Percentiles rank a stretch among this genome's conserved stretches.
Conservation (phyloP, 352 stramenopile genomes). For the Phytophthora pini region DNA sequence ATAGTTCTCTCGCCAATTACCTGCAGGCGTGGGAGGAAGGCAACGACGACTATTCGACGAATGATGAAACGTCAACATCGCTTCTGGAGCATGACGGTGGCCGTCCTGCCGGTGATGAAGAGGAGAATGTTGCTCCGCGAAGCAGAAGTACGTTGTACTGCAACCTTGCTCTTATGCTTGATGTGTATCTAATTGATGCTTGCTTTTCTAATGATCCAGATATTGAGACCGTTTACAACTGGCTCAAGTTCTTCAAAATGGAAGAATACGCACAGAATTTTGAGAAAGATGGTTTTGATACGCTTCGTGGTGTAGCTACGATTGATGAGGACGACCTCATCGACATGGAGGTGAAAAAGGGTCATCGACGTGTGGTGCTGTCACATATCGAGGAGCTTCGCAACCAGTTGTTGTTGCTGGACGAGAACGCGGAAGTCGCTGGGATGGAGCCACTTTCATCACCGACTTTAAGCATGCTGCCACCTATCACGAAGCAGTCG, state of each 20-base stretch:
- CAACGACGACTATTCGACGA: conserved; percentile 87
- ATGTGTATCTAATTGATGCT: background rate
- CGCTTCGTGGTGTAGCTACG: conserved; percentile 80
- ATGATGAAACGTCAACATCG: conserved; percentile 56
- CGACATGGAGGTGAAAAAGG: conserved; percentile 91
- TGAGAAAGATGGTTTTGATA: conserved; percentile 90
- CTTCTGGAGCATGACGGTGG: conserved; percentile 37
- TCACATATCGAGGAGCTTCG: conserved; percentile 88
- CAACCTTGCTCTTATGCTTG: background rate
- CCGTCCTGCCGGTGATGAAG: conserved; percentile 42
- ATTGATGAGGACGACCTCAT: conserved; percentile 90
- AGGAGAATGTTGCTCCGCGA: conserved; percentile 48
- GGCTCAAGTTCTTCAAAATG: conserved; percentile 89
- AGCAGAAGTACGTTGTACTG: conserved; percentile 52
- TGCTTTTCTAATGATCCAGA: conserved; percentile 40
- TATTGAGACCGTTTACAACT: conserved; percentile 83
- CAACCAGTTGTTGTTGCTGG: conserved; percentile 63
- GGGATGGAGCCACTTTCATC: conserved; percentile 76
- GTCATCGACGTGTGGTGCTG: conserved; percentile 83
- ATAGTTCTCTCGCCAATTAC: conserved; percentile 78
- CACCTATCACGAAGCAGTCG: conserved; percentile 57
- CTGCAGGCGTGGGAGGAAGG: conserved; percentile 88
- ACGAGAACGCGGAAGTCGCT: conserved; percentile 61
- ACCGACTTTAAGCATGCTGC: conserved; percentile 82
- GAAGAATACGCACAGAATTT: conserved; percentile 90